Conservation (phyloP, 352 stramenopile species). For the Plasmopara halstedii region DNA sequence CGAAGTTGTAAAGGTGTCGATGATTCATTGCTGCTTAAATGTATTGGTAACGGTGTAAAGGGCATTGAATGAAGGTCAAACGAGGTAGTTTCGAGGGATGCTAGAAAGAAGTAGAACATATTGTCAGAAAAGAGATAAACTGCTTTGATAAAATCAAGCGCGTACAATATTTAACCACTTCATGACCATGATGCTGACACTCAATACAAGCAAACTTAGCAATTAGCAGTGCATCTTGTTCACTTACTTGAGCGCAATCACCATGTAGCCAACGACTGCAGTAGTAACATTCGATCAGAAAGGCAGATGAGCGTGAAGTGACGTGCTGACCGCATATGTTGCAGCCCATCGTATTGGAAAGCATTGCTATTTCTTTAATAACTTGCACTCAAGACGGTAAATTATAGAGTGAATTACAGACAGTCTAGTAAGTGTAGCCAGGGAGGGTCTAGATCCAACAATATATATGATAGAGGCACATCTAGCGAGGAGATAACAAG, state of each 20-base stretch:
- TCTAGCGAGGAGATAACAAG: slow-evolving; percentile 3
- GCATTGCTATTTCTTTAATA: slow-evolving; percentile 4
- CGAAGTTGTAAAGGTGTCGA: slow-evolving; percentile 3
- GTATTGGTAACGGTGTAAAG: slow-evolving; percentile 40
- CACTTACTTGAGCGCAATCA: slow-evolving; percentile 41
- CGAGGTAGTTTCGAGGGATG: slow-evolving; percentile 6
- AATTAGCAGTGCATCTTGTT: slow-evolving; percentile 50
- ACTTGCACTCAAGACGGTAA: slow-evolving; percentile 6
- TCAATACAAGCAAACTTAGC: slow-evolving; percentile 42
- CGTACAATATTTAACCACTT: slow-evolving; percentile 34
- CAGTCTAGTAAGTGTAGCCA: slow-evolving; percentile 5
- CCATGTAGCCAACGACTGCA: slow-evolving; percentile 61
- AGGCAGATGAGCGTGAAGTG: slow-evolving; percentile 23
- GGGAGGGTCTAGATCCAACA: slow-evolving; percentile 5
- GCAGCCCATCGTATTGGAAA: slow-evolving; percentile 8
- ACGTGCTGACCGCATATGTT: slow-evolving; percentile 21
- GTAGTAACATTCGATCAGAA: slow-evolving; percentile 63
- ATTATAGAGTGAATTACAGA: slow-evolving; percentile 12
- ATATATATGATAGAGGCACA: slow-evolving; percentile 8
- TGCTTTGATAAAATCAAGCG: background rate
- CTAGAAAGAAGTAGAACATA: slow-evolving; percentile 1
- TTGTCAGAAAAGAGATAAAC: background rate
- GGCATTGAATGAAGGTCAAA: slow-evolving; percentile 18
- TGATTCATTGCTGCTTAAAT: slow-evolving; percentile 17
- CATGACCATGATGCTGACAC: slow-evolving; percentile 34